phyloP scores from a whole-genome alignment of 192 early-diverging fungal species.

The Mortierella claussenii region DNA sequence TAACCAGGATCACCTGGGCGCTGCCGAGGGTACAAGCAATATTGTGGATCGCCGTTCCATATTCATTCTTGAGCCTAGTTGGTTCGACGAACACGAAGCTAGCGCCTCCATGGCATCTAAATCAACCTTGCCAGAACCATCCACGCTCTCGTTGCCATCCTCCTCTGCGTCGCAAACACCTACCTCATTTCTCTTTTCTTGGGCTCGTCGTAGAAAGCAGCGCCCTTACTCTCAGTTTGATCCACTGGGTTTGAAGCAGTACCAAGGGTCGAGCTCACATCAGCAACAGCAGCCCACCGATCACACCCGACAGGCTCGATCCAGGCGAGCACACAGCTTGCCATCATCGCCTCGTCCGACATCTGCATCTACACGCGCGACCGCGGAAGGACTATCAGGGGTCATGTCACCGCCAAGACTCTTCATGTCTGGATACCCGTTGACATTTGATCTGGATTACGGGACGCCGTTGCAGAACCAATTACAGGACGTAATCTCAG shows the following conservation, averaged over 20 bases:
- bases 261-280: not conserved
- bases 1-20: too few species aligned
- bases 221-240: conserved; percentile 9
- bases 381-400: not conserved
- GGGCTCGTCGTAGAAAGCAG: not conserved
- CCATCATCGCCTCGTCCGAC: conserved; percentile 3
- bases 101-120: too few species aligned
- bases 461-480: too few species aligned
- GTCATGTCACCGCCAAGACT: too few species aligned
- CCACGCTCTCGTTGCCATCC: not conserved
- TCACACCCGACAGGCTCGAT: not conserved
- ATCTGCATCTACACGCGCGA: not conserved
- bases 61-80: too few species aligned
- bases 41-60: too few species aligned
- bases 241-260: not conserved
- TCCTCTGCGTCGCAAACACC: not conserved
- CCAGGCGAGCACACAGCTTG: conserved; percentile 14
- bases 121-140: too few species aligned
- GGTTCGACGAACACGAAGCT: too few species aligned
- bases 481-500: too few species aligned
- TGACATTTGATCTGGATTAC: too few species aligned
- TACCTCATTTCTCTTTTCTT: not conserved
- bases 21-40: too few species aligned
- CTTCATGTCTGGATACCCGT: too few species aligned
- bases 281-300: not conserved